Conservation (phyloP, 768 basidiomycete species). For the Cystoderma amianthinum region DNA sequence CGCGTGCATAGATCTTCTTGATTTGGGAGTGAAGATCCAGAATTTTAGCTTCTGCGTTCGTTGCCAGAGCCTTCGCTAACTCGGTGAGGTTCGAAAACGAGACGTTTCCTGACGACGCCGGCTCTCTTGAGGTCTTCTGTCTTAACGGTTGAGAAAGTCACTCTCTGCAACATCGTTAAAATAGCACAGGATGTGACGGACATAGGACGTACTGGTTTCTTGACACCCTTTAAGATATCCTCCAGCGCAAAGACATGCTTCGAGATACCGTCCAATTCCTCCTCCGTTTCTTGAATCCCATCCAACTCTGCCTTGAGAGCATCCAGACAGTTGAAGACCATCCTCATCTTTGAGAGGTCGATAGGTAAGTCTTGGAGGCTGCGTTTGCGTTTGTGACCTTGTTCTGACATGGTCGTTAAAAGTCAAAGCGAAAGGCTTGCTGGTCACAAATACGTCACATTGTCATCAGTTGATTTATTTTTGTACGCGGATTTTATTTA, state of each 20-base stretch:
- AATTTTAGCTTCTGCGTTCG: constrained; percentile 14
- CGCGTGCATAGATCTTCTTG: constrained; percentile 19
- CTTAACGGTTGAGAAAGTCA: constrained; percentile 17
- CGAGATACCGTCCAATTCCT: constrained; percentile 12
- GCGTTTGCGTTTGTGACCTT: constrained; percentile 19
- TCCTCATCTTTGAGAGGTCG: constrained; percentile 17
- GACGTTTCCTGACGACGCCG: constrained; percentile 16
- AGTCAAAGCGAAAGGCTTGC: too few species aligned
- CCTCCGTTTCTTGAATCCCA: constrained; percentile 19
- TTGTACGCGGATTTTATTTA: too few species aligned
- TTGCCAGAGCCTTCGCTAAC: too few species aligned
- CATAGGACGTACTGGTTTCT: constrained; percentile 16
- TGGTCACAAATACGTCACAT: too few species aligned
- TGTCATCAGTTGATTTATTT: too few species aligned
- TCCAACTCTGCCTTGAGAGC: constrained; percentile 18
- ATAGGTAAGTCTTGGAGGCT: constrained; percentile 19
- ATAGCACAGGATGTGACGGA: constrained; percentile 9
- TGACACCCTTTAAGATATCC: constrained; percentile 16
- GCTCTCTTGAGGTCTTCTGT: constrained; percentile 15
- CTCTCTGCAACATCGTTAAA: constrained; percentile 13
- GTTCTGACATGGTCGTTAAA: constrained; percentile 11
- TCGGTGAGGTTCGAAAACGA: constrained; percentile 9
- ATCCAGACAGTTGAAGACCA: constrained; percentile 14
- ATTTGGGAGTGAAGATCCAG: constrained; percentile 13
- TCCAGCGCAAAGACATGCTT: constrained; percentile 16